Base-by-base conservation (phyloP, 805 yeast species). In the Ogataea dorogensis region DNA sequence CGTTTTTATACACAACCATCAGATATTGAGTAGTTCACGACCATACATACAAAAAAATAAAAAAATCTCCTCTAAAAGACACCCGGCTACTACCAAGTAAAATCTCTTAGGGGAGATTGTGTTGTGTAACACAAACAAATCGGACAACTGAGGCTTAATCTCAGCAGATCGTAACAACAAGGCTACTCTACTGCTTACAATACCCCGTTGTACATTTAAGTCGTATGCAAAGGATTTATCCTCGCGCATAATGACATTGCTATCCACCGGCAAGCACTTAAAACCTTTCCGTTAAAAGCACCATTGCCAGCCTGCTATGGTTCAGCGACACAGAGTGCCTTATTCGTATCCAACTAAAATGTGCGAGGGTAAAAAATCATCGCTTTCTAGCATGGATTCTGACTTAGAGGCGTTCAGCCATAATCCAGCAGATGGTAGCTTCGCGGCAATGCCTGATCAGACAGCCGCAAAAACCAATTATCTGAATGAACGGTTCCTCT, bases 361-460 rank as follows among this genome's bases (percentile, higher is more conserved):
- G 64, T 60, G 65, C 64, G 63, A 55, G 65, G 65, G 56, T 54
- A 61, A 33, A 23, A 54, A 58, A 61, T 64, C 66, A 56, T 61
- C 68, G 66, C 67, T 45, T 63, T 52, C 67, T 65, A 49, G 81
- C 79, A 44, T 73, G 71, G 67, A 75, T 74, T 46, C 77, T 77
- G 68, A 46, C 47, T 61, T 62, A 62, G 68, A 65, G 67, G 68
- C 69, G 68, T 63, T 64, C 69, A 64, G 68, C 68, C 68, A 58
- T 64, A 55, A 65, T 66, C 70, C 70, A 61, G 65, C 68, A 61
- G 70, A 64, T 67, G 70, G 39, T 29, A 36, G 39, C 39, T 36
- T 36, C 39, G 39, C 39, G 39, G 39, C 39, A 29, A 36, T 36
- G 39, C 39, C 39, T 36, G 39, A 36, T 36, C 39, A 36, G 39